Base-by-base conservation (phyloP, 352 stramenopile genomes). In the Phytophthora meadii region DNA sequence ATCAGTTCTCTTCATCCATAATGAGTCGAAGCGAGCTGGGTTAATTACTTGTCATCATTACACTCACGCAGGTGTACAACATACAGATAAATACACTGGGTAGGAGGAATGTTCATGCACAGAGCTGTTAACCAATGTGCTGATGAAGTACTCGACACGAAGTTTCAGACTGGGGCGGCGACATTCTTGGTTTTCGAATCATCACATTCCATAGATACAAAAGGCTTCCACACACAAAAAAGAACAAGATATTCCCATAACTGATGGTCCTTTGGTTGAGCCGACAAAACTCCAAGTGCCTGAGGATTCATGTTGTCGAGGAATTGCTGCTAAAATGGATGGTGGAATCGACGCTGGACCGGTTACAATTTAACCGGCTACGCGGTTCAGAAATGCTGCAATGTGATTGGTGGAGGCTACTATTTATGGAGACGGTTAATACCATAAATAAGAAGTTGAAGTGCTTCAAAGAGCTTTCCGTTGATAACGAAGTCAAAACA, bases 1-100 rank as follows among this genome's bases (percentile, higher is more conserved):
- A 93, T 75, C 81, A 85, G 48, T 88, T 93, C 76, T 94, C 87
- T 94, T 94, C 87, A 94, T 91, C 84, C 77, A 75, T 72, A 75
- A 81, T 65, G 42, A 73, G 81, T 94, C 87, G 87, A 93, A 94
- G 84, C 84, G 87, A 94, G 87, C 87, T 94, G 87, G 81, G 87
- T 79, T 92, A 70, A 87, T 80, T 86, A 68, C 40, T 79, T 90
- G 87, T 94, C 87, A 93, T 94, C 87, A 92, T 94, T 70, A 93
- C 84, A 94, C 87, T 88, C 74, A 53, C 37, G 71, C 24, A 74
- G 10, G 69, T 24, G 63, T 17, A 52, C 34, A 42, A 54, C 28
- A 69, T 25, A 64, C 14, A 75, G 5, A 55, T 22, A 40, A 76
- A 74, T 41, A 63, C 47, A 82, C 11, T 49, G n/a, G 51, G 55